Base-by-base conservation (phyloP, 306 rosid species). In the Medicago lupulina region DNA sequence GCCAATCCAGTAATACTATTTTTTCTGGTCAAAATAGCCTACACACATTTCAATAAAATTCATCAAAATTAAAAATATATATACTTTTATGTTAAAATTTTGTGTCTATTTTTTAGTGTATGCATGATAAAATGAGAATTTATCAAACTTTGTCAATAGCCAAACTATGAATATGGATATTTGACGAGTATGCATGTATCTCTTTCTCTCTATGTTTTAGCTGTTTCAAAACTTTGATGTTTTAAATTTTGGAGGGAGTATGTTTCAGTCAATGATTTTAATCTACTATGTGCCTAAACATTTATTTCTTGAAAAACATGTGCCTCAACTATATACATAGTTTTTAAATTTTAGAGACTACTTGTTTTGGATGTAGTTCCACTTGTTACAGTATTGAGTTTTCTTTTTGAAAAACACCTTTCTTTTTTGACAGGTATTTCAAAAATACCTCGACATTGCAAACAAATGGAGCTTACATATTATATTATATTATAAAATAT, bases 1-100 rank as follows among this genome's bases (percentile, higher is more conserved):
- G n/a, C 0, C 47, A 77, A 9, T 58, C 81, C 81, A 31, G 17
- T 68, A 12, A 77, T 34, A 6, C 70, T 68, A 7, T 77, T 77
- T 0, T 43, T 77, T 77, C 81, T 77, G 0, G 53, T 68, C 15
- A 77, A 8, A 19, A 77, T 17, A 18, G 62, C 18, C 81, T 77
- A 51, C 62, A 21, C 9, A n/a, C 16, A n/a, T 50, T 50, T 50
- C 55, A 50, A 50, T 50, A 9, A 50, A 50, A 50, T 50, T 50
- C n/a, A 50, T 50, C 9, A 50, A 49, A 49, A 50, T n/a, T 50
- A 1, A 50, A 15, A 15, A n/a, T 7, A 50, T n/a, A 50, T n/a
- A 49, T 5, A n/a, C 51, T 46, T 46, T 46, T 12, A 46, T 46
- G 51, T 46, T 46, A 12, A 46, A 46, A 12, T 46, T 44, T 44